phyloP scores from a whole-genome alignment of 805 yeast species.

The Middelhovenomyces tepae region DNA sequence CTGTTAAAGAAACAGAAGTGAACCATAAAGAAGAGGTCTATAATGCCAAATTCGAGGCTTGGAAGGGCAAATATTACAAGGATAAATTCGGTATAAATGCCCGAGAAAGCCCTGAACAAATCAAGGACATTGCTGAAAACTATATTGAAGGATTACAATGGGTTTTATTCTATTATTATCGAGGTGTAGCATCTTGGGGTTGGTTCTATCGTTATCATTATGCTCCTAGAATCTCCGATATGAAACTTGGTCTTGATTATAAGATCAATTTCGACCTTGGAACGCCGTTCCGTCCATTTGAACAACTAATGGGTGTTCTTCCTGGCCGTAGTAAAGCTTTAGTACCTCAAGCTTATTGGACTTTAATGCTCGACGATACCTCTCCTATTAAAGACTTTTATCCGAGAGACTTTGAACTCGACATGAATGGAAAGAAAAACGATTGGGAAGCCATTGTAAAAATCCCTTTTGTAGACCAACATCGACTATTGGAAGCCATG shows the following conservation, averaged over 20 bases:
- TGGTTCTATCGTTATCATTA: slow-evolving; percentile 90
- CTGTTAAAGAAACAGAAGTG: slow-evolving; percentile 27
- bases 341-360: slow-evolving; percentile 69
- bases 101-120: slow-evolving; percentile 45
- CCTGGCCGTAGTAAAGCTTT: slow-evolving; percentile 83
- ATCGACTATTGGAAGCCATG: slow-evolving; percentile 64
- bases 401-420: slow-evolving; percentile 79
- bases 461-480: slow-evolving; percentile 83
- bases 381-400: slow-evolving; percentile 89
- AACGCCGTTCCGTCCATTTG: slow-evolving; percentile 81
- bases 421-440: slow-evolving; percentile 89
- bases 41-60: slow-evolving; percentile 60
- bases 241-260: slow-evolving; percentile 60
- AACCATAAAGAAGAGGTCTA: slow-evolving; percentile 52
- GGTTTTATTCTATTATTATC: slow-evolving; percentile 87
- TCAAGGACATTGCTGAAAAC: slow-evolving; percentile 61
- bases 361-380: slow-evolving; percentile 72
- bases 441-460: slow-evolving; percentile 97
- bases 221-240: slow-evolving; percentile 89
- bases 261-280: slow-evolving; percentile 58
- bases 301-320: slow-evolving; percentile 93
- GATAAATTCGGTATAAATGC: slow-evolving; percentile 66
- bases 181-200: slow-evolving; percentile 90
- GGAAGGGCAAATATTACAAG: slow-evolving; percentile 83
- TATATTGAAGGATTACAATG: slow-evolving; percentile 94